These are phyloP conservation scores for Wickerhamiella kurtzmanii DNA, from an alignment of 805 yeast genomes.

Conservation along the genomic window DNA sequence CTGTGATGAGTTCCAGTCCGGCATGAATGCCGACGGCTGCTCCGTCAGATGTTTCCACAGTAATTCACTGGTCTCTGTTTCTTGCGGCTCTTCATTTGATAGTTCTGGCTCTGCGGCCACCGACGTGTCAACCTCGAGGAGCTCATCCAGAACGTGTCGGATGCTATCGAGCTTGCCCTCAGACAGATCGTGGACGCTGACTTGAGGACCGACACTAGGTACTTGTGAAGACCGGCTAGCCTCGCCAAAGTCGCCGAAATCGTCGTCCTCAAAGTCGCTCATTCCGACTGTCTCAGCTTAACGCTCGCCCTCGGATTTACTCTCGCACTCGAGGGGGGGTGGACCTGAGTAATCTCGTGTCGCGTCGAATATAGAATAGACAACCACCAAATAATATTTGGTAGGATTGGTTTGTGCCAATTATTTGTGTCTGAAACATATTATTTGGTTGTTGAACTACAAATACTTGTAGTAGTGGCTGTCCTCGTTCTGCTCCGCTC, in stretches of 20 bases:
- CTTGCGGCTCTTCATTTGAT: not conserved
- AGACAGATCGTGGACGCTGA: not conserved
- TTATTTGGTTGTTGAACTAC: no score
- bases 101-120: no score
- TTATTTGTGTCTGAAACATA: no score
- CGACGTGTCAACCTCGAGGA: no score
- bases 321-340: not conserved
- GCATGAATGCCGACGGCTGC: conserved; percentile 38
- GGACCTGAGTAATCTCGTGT: not conserved
- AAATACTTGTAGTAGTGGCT: no score
- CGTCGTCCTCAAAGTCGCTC: conserved; percentile 12
- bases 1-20: conserved; percentile 57
- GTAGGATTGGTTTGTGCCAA: no score
- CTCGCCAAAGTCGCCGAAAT: conserved; percentile 27
- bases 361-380: no score
- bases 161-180: not conserved
- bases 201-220: no score
- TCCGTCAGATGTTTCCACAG: conserved; percentile 37
- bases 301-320: no score
- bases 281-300: no score
- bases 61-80: conserved; percentile 13
- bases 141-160: not conserved
- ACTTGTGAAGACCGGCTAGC: not conserved
- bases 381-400: no score
- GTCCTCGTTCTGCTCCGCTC: no score